Evolutionary conservation across 2,329 filamentous ascomycete genomes (phyloP).

Genomic region (Cytospora mali): DNA sequence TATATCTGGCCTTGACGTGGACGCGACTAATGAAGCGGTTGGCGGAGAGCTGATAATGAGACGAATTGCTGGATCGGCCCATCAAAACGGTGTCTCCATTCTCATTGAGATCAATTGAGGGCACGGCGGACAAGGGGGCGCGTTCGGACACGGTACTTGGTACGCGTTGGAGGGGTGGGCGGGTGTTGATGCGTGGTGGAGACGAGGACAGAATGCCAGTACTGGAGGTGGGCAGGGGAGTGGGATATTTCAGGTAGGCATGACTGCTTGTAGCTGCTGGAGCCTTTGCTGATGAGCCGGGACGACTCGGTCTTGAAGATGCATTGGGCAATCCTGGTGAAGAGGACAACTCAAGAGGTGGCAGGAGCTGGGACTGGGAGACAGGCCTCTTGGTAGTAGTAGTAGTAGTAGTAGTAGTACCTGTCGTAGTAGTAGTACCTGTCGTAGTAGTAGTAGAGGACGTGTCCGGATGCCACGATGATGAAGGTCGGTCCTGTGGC

Average conservation of each 20-base stretch:
- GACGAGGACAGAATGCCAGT: constrained; percentile 90
- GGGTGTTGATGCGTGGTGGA: constrained; percentile 60
- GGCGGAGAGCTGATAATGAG: constrained; percentile 90
- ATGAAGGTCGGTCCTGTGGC: constrained; percentile 21
- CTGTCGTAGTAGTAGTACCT: constrained; percentile 60
- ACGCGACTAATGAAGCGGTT: constrained; percentile 92
- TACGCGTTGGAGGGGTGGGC: constrained; percentile 60
- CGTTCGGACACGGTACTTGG: constrained; percentile 73
- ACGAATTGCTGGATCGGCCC: constrained; percentile 92
- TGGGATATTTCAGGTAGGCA: constrained; percentile 76
- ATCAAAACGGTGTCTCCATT: constrained; percentile 83
- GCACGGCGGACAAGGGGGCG: constrained; percentile 79
- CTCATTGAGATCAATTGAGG: constrained; percentile 77
- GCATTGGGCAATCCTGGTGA: constrained; percentile 65
- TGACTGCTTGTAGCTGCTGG: constrained; percentile 28
- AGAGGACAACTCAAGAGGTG: constrained; percentile 80
- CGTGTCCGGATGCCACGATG: constrained; percentile 17
- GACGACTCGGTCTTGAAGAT: constrained; percentile 63
- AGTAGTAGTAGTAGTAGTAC: constrained; percentile 31
- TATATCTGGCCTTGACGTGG: constrained; percentile 86
- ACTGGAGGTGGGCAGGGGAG: constrained; percentile 90
- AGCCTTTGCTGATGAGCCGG: constrained; percentile 39
- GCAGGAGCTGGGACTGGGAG: constrained; percentile 64
- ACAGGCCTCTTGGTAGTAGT: constrained; percentile 62
- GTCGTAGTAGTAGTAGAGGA: constrained; percentile 31